These are phyloP conservation scores for Colletotrichum destructivum DNA, from an alignment of 2,329 filamentous ascomycete species.

Conservation along the genomic window DNA sequence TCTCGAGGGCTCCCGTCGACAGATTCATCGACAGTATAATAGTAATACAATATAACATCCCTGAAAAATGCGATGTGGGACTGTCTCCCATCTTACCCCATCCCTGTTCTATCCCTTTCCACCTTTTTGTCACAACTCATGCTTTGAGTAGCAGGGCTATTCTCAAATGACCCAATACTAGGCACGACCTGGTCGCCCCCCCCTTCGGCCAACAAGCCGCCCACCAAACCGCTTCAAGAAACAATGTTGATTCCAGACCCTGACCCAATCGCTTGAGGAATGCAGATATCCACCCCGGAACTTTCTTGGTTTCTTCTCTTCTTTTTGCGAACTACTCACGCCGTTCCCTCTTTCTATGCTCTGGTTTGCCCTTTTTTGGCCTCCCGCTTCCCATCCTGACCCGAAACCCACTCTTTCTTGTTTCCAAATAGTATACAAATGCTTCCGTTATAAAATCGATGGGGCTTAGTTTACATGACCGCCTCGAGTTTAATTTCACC, in stretches of 20 bases:
- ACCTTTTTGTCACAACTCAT: background rate
- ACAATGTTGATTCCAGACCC: background rate
- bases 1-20: no score
- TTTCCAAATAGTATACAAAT: background rate
- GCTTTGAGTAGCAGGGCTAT: background rate
- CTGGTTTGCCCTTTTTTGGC: background rate
- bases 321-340: background rate
- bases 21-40: background rate
- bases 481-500: no score
- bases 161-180: background rate
- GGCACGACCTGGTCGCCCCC: background rate
- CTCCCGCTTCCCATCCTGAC: background rate
- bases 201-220: background rate
- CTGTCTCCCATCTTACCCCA: background rate
- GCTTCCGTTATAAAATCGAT: background rate
- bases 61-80: background rate
- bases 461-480: slow-evolving; percentile 7
- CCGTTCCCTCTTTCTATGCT: background rate
- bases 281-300: slow-evolving; percentile 7
- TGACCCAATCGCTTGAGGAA: background rate
- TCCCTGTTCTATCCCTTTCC: background rate
- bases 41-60: background rate
- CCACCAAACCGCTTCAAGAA: background rate
- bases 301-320: background rate
- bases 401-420: background rate